Evolutionary conservation across 2,329 filamentous ascomycete genomes (phyloP).

Genomic region (Colletotrichum lentis): DNA sequence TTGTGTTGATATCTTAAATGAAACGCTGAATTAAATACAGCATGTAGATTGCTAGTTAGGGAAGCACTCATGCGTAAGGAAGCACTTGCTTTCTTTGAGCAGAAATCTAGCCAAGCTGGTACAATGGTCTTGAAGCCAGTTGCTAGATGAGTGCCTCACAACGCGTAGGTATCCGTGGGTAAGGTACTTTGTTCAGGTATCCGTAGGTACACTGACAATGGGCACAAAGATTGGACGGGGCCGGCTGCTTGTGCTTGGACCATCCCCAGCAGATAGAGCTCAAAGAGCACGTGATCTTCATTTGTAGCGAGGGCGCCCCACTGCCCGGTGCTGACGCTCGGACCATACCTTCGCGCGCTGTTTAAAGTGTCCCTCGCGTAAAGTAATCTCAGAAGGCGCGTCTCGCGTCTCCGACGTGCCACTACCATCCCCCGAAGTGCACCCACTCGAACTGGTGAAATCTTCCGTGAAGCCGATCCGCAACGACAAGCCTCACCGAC

Average conservation of each 20-base stretch:
- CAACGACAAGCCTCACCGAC: constrained; percentile 26
- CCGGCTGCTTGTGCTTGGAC: background rate
- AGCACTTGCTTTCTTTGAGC: background rate
- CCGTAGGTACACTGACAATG: too few relatives aligned
- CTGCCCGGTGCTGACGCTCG: constrained; percentile 1
- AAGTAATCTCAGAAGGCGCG: constrained; percentile 23
- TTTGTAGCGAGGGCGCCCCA: background rate
- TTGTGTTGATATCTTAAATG: too few relatives aligned
- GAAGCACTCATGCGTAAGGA: background rate
- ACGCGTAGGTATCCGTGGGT: background rate
- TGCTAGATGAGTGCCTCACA: background rate
- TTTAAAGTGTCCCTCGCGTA: constrained; percentile 38
- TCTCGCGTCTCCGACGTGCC: constrained; percentile 37
- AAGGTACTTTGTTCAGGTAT: background rate
- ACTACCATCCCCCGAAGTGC: constrained; percentile 24
- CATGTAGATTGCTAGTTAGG: background rate
- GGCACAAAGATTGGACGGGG: too few relatives aligned
- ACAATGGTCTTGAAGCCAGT: too few relatives aligned
- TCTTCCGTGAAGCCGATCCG: constrained; percentile 30
- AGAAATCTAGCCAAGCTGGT: too few relatives aligned
- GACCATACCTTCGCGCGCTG: constrained; percentile 14
- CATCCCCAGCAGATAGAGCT: too few relatives aligned
- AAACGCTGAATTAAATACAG: background rate
- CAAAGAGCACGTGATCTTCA: background rate
- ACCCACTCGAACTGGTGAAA: constrained; percentile 34